Conservation (phyloP, 805 yeast genomes). For the Saturnispora saitoi region DNA sequence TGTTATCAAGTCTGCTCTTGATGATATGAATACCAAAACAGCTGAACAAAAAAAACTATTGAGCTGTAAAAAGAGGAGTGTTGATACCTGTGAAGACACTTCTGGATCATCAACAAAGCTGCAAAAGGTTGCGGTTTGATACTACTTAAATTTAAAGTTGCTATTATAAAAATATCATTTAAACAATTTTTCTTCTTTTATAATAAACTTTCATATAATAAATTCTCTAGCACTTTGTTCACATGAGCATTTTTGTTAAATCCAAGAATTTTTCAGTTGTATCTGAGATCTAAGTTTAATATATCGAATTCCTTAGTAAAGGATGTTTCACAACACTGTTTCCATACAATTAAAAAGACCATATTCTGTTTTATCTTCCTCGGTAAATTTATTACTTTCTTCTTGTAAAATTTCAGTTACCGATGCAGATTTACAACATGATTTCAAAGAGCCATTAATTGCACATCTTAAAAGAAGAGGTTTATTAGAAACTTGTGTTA, state of each 20-base stretch:
- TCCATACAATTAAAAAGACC: not conserved
- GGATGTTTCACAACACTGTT: not conserved
- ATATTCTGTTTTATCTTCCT: constrained; percentile 11
- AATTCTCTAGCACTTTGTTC: not conserved
- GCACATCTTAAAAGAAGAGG: constrained; percentile 38
- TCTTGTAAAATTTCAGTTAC: constrained; percentile 16
- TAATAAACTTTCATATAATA: not conserved
- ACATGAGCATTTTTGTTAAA: not conserved
- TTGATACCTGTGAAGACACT: not conserved
- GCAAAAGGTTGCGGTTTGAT: constrained; percentile 1
- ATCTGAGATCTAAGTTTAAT: not conserved
- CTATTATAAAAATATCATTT: not conserved
- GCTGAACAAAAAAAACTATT: constrained; percentile 12
- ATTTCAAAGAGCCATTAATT: constrained; percentile 32
- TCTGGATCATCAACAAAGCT: not conserved
- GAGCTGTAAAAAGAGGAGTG: constrained; percentile 10
- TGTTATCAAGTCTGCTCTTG: constrained; percentile 18
- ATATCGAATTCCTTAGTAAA: not conserved
- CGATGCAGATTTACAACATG: constrained; percentile 22
- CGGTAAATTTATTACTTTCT: constrained; percentile 16
- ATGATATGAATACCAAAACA: constrained; percentile 9
- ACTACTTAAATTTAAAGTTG: not conserved
- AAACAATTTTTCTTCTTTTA: not conserved
- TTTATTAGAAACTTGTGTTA: constrained; percentile 35
- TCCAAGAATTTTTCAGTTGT: not conserved